phyloP scores from a whole-genome alignment of 768 basidiomycete species.

The Thelephora ganbajun region DNA sequence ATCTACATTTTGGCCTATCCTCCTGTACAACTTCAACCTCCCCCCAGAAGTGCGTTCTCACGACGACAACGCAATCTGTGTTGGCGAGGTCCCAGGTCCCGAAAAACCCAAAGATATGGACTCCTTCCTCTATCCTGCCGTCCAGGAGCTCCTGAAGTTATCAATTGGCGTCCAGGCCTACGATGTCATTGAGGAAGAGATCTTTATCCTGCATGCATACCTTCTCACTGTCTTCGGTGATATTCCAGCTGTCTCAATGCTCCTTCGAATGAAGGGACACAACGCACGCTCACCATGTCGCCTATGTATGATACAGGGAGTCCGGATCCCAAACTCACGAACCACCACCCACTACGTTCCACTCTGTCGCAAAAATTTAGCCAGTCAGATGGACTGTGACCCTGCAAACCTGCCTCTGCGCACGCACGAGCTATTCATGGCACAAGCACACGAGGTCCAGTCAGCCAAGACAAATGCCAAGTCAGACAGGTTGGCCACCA shows the following conservation, averaged over 20 bases:
- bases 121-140: slow-evolving; percentile 16
- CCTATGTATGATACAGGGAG: slow-evolving; percentile 12
- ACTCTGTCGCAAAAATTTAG: too few relatives aligned
- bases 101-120: slow-evolving; percentile 15
- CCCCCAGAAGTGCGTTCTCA: slow-evolving; percentile 18
- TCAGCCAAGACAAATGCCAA: slow-evolving; percentile 2
- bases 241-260: slow-evolving; percentile 16
- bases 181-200: slow-evolving; percentile 1
- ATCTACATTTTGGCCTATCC: slow-evolving; percentile 25
- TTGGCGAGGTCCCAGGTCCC: slow-evolving; percentile 17
- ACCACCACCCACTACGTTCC: slow-evolving; percentile 9
- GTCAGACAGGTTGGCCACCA: slow-evolving; percentile 6
- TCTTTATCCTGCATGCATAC: slow-evolving; percentile 14
- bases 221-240: slow-evolving; percentile 13
- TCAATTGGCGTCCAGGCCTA: slow-evolving; percentile 11
- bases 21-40: slow-evolving; percentile 29
- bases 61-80: slow-evolving; percentile 10
- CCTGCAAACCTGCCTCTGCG: slow-evolving; percentile 8
- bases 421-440: slow-evolving; percentile 7
- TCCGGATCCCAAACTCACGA: slow-evolving; percentile 4
- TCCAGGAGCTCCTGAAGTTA: slow-evolving; percentile 14
- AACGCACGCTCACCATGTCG: slow-evolving; percentile 14
- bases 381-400: too few relatives aligned
- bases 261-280: slow-evolving; percentile 16
- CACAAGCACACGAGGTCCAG: slow-evolving; percentile 5